phyloP scores from a whole-genome alignment of 2,329 filamentous ascomycete species.

The Hortaea werneckii region DNA sequence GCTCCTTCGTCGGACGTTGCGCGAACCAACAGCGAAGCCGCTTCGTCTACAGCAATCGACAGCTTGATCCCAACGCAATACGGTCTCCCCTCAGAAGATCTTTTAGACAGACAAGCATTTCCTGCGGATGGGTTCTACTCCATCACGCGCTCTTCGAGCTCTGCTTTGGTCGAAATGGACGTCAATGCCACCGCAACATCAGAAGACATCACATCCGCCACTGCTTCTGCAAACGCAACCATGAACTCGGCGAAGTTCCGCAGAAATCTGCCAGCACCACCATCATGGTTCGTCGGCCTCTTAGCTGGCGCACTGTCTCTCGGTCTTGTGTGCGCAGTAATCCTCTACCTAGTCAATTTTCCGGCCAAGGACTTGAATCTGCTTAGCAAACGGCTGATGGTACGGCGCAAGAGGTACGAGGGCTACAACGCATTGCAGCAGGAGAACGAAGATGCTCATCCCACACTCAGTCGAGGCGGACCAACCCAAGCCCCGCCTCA shows the following conservation, averaged over 20 bases:
- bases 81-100: neutral
- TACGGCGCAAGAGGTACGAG: neutral
- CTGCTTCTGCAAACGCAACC: neutral
- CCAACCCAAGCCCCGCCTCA: too few relatives aligned
- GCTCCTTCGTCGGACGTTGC: too few relatives aligned
- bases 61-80: too few relatives aligned
- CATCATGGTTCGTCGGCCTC: conserved; percentile 5
- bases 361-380: conserved; percentile 2
- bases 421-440: neutral
- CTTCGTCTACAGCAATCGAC: too few relatives aligned
- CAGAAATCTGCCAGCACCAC: conserved; percentile 4
- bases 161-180: neutral
- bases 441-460: neutral
- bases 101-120: neutral
- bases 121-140: neutral
- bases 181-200: neutral
- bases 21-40: too few relatives aligned
- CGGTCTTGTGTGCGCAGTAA: conserved; percentile 7
- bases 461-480: too few relatives aligned
- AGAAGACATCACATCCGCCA: neutral
- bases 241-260: neutral
- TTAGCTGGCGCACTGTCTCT: conserved; percentile 10
- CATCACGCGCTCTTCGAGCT: neutral
- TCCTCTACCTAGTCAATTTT: conserved; percentile 17
- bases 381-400: neutral